Evolutionary conservation across 805 yeast species (phyloP).

Genomic region (Sugiyamaella qingdaonensis): DNA sequence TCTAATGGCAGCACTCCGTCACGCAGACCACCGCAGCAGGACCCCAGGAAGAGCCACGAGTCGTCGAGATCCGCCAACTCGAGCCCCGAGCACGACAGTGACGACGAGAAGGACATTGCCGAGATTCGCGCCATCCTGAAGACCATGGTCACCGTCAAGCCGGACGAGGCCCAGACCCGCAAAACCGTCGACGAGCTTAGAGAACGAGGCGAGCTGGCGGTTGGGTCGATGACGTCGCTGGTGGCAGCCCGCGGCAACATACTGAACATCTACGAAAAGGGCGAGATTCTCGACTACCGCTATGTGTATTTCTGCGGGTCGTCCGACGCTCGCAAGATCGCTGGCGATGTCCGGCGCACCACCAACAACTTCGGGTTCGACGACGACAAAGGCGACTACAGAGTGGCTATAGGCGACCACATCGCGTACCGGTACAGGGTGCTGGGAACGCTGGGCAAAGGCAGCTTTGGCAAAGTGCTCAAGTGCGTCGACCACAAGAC

Average conservation of each 20-base stretch:
- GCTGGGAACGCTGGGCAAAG: conserved; percentile 57
- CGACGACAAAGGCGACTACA: conserved; percentile 61
- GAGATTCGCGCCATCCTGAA: conserved; percentile 14
- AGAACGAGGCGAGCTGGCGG: conserved; percentile 8
- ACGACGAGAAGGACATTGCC: conserved; percentile 1
- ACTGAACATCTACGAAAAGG: conserved; percentile 54
- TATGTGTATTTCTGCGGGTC: conserved; percentile 50
- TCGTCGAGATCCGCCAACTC: not conserved
- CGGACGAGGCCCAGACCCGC: conserved; percentile 8
- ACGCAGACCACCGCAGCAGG: too few species aligned
- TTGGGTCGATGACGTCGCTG: conserved; percentile 21
- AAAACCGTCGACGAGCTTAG: conserved; percentile 8
- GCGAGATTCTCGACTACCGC: conserved; percentile 51
- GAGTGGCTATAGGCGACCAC: conserved; percentile 57
- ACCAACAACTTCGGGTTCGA: conserved; percentile 64
- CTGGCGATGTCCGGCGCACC: conserved; percentile 24
- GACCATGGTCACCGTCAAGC: conserved; percentile 14
- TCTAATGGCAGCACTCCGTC: too few species aligned
- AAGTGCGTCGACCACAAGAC: conserved; percentile 63
- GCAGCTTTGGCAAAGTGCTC: conserved; percentile 79
- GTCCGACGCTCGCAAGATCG: conserved; percentile 21
- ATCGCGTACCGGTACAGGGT: conserved; percentile 71
- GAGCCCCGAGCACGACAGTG: not conserved
- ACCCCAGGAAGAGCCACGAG: not conserved
- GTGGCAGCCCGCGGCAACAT: conserved; percentile 17